Base-by-base conservation (phyloP, 139 green algal genomes). In the Tetratostichococcus sp. region DNA sequence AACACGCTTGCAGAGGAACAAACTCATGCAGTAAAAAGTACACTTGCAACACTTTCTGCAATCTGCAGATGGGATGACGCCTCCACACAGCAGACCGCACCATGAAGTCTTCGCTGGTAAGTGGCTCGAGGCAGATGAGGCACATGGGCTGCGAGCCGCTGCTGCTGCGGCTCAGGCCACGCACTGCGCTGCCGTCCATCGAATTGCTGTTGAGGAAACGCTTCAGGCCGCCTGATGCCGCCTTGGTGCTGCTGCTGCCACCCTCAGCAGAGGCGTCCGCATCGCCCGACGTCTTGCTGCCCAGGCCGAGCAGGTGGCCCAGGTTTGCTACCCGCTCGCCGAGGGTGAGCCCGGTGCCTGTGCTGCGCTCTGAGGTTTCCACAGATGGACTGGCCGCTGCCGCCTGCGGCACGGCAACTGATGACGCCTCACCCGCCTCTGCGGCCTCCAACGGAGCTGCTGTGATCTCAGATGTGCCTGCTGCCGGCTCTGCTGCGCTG, bases 41-140 rank as follows among this genome's bases (percentile, higher is more conserved):
- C n/a, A n/a, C n/a, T n/a, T n/a, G n/a, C n/a, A n/a, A n/a, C n/a
- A n/a, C n/a, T n/a, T n/a, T n/a, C n/a, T n/a, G n/a, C n/a, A n/a
- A n/a, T n/a, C n/a, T n/a, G n/a, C n/a, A n/a, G n/a, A n/a, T n/a
- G n/a, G n/a, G n/a, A n/a, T n/a, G n/a, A n/a, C n/a, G n/a, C n/a
- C n/a, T n/a, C n/a, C n/a, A n/a, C n/a, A n/a, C 3, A 34, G 30
- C 32, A 72, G 28, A 11, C 1, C 62, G 39, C 34, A 75, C 73
- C 79, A 74, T 62, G 66, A 85, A 87, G 25, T 87, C 83, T 30
- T 92, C 79, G 25, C 81, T 77, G 0, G 75, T 85, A 11, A 96
- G 77, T 26, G 86, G 79, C 65, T 96, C 90, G 59, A 96, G 70
- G 81, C 91, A 96, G 62, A 96, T 96, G 26, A 96, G 77, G 81